Base-by-base conservation (phyloP, 495 filamentous ascomycete species). In the Rostrohypoxylon terebratum region DNA sequence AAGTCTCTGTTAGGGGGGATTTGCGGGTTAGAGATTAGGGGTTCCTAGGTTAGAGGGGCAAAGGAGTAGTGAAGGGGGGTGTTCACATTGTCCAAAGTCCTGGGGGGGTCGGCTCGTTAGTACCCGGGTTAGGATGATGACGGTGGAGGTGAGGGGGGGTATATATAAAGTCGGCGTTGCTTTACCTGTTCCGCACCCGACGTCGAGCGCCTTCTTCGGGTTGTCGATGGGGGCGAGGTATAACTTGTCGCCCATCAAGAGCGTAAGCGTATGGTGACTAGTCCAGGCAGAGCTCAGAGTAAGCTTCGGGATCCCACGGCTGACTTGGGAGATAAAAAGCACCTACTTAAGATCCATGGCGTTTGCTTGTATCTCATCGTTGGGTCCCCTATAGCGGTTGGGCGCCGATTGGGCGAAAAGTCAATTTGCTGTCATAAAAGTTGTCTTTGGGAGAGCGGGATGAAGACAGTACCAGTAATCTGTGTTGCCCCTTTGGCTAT, bases 181-280 rank as follows among this genome's bases (percentile, higher is more conserved):
- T 54, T 79, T 74, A 13, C 82, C 83, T 55, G 81, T 83, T 14
- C 91, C 91, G 1, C 89, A 91, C 55, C 91, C 91, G 36, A 92
- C 70, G 70, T 93, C 91, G 11, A 92, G 82, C 28, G 88, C 86
- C 45, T 86, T 87, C 54, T 89, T 83, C 0, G 88, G 83, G 16
- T 84, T 77, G 13, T 75, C 51, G n/a, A 93, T 81, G 1, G 91
- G 91, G 0, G 91, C 85, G 6, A 89, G 77, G 70, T 83, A 86
- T 4, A 90, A 77, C 40, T 83, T 83, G n/a, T 89, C 88, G 20
- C 81, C 82, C 4, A 90, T 77, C 7, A 89, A 53, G 10, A 82
- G 66, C 20, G 72, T 79, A 47, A 76, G 65, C 10, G 60, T 42
- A 42, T 82, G 79, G 63, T 82, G 80, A 28, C 78, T 81, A 45